Base-by-base conservation (phyloP, 2,329 filamentous ascomycete genomes). In the Fusarium sp. region DNA sequence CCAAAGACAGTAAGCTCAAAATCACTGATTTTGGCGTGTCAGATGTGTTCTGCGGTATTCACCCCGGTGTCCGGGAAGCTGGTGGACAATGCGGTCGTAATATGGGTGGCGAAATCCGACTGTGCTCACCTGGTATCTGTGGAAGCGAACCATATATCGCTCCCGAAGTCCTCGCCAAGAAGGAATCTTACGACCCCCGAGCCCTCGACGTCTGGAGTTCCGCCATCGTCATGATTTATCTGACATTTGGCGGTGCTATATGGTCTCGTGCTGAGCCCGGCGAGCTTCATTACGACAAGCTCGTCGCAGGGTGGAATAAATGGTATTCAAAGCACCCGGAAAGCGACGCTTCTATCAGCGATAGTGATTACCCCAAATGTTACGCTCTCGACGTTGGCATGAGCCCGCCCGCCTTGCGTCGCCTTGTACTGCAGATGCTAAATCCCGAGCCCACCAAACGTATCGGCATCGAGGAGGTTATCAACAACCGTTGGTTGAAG, bases 11-110 rank as follows among this genome's bases (percentile, higher is more conserved):
- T 76, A 91, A 93, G 78, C 84, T 97, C 58, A 97, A 97, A 81
- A 94, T 97, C 63, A 94, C 93, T 51, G 94, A 97, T 78, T 97
- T 97, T 81, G 94, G 94, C 55, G 92, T 95, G 16, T 94, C 93
- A 0, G 93, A 96, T 77, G 91, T 97, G 19, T 97, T 97, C 76
- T 88, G 86, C 56, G 93, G 93, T 41, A 90, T 90, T 52, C 93
- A 97, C 78, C 93, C 93, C 1, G 93, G 93, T 30, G 81, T 94
- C 42, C 86, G 91, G 63, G 88, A 91, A 73, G 87, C 91, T 14
- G 89, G 89, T 53, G 91, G 92, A 58, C 86, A 91, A 75, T 94
- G 91, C 78, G 92, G 91, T 49, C 86, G 87, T 75, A 87, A 90
- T 70, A 93, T 94, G 88, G 86, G 85, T 30, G 86, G 85, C 28